Evolutionary conservation across 1,284 basidiomycete species (phyloP).

Genomic region (Butyriboletus appendiculatus): DNA sequence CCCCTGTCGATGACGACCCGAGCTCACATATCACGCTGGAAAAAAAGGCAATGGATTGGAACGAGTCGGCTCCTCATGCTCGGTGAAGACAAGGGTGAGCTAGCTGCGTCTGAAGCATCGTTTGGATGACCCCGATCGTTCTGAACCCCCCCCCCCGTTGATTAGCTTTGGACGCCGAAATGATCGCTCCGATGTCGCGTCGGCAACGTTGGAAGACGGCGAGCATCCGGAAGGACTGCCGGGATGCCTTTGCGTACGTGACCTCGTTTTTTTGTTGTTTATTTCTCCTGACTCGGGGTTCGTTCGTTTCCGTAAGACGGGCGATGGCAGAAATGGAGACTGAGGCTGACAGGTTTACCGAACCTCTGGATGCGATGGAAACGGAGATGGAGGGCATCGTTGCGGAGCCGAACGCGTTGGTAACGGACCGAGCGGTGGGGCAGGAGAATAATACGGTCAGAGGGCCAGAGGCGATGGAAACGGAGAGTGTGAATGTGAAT

Average conservation of each 20-base stretch:
- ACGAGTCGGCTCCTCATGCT: constrained; percentile 52
- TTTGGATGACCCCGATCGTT: neutral
- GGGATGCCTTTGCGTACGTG: constrained; percentile 49
- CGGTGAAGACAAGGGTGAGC: constrained; percentile 58
- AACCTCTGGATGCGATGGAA: constrained; percentile 11
- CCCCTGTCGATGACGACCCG: neutral
- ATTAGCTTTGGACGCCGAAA: constrained; percentile 51
- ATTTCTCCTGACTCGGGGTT: neutral
- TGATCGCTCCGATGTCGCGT: constrained; percentile 44
- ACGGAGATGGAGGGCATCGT: constrained; percentile 12
- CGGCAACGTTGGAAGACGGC: constrained; percentile 54
- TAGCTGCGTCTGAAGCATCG: neutral
- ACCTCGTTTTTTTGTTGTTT: neutral
- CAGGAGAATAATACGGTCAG: neutral
- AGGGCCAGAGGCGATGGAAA: neutral
- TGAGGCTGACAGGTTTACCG: constrained; percentile 24
- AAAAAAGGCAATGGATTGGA: constrained; percentile 50
- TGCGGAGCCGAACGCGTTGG: neutral
- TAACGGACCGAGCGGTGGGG: neutral
- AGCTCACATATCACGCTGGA: constrained; percentile 1
- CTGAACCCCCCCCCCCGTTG: constrained; percentile 4
- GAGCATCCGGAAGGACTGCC: constrained; percentile 46
- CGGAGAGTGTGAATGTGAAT: neutral
- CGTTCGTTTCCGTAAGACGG: constrained; percentile 30
- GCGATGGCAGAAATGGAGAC: constrained; percentile 55